phyloP scores from a whole-genome alignment of 805 yeast species.

The Kodamaea fukazawae region DNA sequence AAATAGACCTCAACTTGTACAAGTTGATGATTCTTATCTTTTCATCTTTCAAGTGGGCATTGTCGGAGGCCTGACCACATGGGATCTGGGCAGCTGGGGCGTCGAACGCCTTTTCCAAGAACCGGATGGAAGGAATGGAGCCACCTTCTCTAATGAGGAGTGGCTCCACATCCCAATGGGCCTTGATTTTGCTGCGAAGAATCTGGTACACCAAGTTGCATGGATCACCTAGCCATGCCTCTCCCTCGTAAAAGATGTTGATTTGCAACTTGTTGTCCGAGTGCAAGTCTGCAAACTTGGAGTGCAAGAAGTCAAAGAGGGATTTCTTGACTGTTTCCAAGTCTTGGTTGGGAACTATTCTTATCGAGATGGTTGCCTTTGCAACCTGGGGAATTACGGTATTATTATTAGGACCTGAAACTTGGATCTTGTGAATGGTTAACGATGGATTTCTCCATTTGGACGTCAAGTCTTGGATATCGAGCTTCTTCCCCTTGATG shows the following conservation, averaged over 20 bases:
- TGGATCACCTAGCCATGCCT: constrained; percentile 94
- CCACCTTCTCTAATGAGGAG: constrained; percentile 94
- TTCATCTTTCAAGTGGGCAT: constrained; percentile 90
- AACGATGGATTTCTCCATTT: constrained; percentile 91
- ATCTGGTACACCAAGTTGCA: constrained; percentile 68
- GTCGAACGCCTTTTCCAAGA: constrained; percentile 71
- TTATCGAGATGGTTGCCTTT: constrained; percentile 70
- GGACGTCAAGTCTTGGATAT: constrained; percentile 45
- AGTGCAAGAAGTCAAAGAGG: constrained; percentile 45
- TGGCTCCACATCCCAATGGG: constrained; percentile 79
- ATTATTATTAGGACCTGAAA: constrained; percentile 86
- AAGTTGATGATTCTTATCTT: constrained; percentile 75
- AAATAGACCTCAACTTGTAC: constrained; percentile 66
- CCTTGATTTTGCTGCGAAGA: constrained; percentile 56
- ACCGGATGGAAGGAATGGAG: constrained; percentile 86
- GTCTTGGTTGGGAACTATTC: constrained; percentile 89
- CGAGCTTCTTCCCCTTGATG: constrained; percentile 30
- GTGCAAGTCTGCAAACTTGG: constrained; percentile 46
- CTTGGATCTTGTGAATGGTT: constrained; percentile 78
- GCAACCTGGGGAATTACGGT: constrained; percentile 88
- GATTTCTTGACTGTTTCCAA: constrained; percentile 52
- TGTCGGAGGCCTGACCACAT: constrained; percentile 92
- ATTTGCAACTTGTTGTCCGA: constrained; percentile 64
- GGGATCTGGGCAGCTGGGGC: constrained; percentile 96
- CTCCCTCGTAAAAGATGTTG: constrained; percentile 77